Evolutionary conservation across 306 rosid genomes (phyloP), one percentile per base, ranked within the genome.

Genomic region (Prunus dulcis): DNA sequence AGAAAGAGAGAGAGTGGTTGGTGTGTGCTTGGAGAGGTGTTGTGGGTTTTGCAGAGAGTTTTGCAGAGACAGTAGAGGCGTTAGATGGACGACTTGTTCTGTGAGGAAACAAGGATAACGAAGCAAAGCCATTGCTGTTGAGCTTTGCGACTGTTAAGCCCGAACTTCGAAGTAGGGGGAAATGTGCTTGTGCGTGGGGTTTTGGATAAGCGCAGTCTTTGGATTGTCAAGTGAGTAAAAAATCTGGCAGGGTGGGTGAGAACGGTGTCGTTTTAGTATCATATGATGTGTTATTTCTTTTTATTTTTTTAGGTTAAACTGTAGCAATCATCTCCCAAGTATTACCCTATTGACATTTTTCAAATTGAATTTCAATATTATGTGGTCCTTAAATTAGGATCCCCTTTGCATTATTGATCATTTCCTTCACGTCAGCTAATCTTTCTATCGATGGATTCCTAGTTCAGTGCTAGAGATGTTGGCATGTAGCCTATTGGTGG

Each of bases 61-160:
- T 15, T 60, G 82, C 28, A 67, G 61, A 63, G 78, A 70, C 5
- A 77, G 75, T 74, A 73, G 77, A 77, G 82, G 61, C 19, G 64
- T 75, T 14, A 45, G 56, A 58, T 65, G 67, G 51, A 65, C 51
- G 13, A 67, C 81, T 43, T 61, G 82, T 64, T 87, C 81, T 5
- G 75, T 19, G 19, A 77, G 76, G 69, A 85, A 70, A 49, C 77
- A 78, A 9, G 52, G 71, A 82, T 72, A 55, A 55, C 82, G 86
- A 55, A 85, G 87, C 50, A 84, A 74, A 81, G 96, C 97, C 98
- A 93, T 93, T 14, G 78, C 67, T 67, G 67, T 67, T 12, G 25
- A 49, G 52, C 64, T 22, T 27, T 14, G n/a, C 30, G 22, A 18
- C 57, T 38, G 66, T 30, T 9, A 28, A 9, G 13, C 52, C 32